phyloP scores from a whole-genome alignment of 2,329 filamentous ascomycete genomes.

The Scedosporium apiospermum region DNA sequence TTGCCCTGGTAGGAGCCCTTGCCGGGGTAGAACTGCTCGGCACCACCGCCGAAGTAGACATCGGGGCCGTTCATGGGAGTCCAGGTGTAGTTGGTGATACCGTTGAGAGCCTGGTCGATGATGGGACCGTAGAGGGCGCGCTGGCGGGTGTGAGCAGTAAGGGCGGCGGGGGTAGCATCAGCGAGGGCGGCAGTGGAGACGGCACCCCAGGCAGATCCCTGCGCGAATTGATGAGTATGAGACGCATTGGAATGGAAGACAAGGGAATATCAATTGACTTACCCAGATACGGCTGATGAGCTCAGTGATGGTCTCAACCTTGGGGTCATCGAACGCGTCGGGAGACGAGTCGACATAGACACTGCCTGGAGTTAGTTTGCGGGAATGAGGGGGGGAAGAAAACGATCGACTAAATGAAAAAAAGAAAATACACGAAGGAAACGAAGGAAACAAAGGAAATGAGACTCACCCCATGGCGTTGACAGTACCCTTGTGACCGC shows the following conservation, averaged over 20 bases:
- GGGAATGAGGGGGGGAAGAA: too few species aligned
- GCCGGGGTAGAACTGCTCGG: conserved; percentile 67
- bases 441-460: neutral
- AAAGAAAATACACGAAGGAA: neutral
- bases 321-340: conserved; percentile 70
- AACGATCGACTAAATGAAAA: neutral
- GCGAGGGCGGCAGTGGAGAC: conserved; percentile 76
- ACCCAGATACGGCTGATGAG: conserved; percentile 62
- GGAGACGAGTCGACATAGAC: conserved; percentile 71
- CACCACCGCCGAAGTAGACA: conserved; percentile 74
- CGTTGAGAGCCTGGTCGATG: conserved; percentile 67
- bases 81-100: conserved; percentile 74
- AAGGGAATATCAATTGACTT: conserved; percentile 25
- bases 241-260: neutral
- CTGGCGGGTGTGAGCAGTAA: conserved; percentile 63
- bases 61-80: conserved; percentile 65
- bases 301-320: conserved; percentile 75
- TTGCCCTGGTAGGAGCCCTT: conserved; percentile 56
- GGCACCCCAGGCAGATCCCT: conserved; percentile 49
- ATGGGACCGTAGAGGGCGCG: conserved; percentile 62
- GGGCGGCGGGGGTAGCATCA: conserved; percentile 72
- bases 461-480: conserved; percentile 59
- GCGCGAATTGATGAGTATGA: conserved; percentile 8
- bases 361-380: conserved; percentile 16
- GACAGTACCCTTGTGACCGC: conserved; percentile 74